A percentile compares a stretch with the other conserved stretches of the same genome.
Evolutionary conservation across 2,329 filamentous ascomycete genomes (phyloP).

Genomic region (Fusarium zealandicum): DNA sequence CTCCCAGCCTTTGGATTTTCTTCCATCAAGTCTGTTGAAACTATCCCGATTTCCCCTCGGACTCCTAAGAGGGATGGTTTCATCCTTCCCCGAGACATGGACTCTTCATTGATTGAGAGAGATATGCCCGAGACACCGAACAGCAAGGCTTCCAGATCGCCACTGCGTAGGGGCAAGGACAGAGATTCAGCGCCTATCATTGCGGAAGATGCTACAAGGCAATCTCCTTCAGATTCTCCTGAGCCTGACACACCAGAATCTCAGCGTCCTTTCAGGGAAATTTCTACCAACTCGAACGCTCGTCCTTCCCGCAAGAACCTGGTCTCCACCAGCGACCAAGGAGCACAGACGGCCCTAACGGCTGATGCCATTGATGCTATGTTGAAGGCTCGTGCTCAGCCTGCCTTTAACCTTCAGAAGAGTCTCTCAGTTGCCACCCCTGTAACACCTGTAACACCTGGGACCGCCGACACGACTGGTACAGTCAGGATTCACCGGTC

Average conservation of each 20-base stretch:
- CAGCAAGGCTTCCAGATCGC: slow-evolving; percentile 37
- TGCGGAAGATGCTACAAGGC: slow-evolving; percentile 70
- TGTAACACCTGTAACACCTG: slow-evolving; percentile 46
- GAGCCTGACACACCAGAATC: slow-evolving; percentile 60
- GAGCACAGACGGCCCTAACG: slow-evolving; percentile 85
- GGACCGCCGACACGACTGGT: slow-evolving; percentile 48
- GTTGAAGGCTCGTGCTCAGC: slow-evolving; percentile 56
- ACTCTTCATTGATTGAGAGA: slow-evolving; percentile 41
- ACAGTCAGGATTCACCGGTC: slow-evolving; percentile 56
- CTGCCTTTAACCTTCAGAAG: slow-evolving; percentile 44
- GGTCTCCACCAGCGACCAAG: slow-evolving; percentile 68
- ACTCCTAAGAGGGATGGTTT: slow-evolving; percentile 64
- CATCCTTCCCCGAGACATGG: slow-evolving; percentile 60
- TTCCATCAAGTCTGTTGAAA: slow-evolving; percentile 54
- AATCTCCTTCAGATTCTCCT: slow-evolving; percentile 54
- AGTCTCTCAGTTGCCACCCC: slow-evolving; percentile 47
- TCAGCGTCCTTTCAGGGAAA: slow-evolving; percentile 65
- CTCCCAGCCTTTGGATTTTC: slow-evolving; percentile 52
- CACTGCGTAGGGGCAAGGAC: slow-evolving; percentile 55
- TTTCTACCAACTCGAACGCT: slow-evolving; percentile 64
- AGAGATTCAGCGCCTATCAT: slow-evolving; percentile 57
- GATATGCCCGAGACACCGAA: slow-evolving; percentile 50
- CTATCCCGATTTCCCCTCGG: slow-evolving; percentile 54
- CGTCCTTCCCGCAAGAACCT: slow-evolving; percentile 50
- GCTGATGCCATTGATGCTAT: slow-evolving; percentile 81